phyloP scores from a whole-genome alignment of 139 green algal genomes.

The Zygnema circumcarinatum region DNA sequence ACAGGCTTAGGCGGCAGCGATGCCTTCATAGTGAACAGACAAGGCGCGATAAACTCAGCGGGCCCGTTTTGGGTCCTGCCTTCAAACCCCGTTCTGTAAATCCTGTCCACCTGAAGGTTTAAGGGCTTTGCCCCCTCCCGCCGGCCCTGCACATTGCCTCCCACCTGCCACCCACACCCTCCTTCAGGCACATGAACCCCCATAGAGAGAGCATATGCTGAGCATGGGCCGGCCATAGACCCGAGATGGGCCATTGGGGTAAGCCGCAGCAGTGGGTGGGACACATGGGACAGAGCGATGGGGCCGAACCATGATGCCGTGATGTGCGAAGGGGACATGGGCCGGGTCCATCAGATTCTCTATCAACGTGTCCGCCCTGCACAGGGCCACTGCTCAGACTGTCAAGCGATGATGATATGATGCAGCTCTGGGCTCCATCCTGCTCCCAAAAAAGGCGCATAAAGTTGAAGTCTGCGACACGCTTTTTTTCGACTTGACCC shows the following conservation, averaged over 20 bases:
- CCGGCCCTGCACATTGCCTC: slow-evolving; percentile 28
- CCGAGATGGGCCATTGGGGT: too few relatives aligned
- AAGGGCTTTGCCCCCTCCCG: slow-evolving; percentile 26
- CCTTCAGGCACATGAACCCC: too few relatives aligned
- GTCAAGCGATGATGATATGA: slow-evolving; percentile 8
- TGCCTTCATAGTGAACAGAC: slow-evolving; percentile 8
- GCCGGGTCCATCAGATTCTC: slow-evolving; percentile 68
- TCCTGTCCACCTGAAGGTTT: slow-evolving; percentile 17
- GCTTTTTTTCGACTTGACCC: neutral
- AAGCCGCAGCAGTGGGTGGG: too few relatives aligned
- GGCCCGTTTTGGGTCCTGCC: neutral
- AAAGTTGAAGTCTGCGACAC: neutral
- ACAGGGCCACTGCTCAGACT: neutral
- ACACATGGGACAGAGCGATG: too few relatives aligned
- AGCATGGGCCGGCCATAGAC: too few relatives aligned
- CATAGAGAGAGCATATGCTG: too few relatives aligned
- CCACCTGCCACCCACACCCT: neutral
- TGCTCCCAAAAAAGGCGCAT: neutral
- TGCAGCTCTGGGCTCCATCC: neutral
- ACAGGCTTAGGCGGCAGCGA: neutral
- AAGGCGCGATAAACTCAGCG: slow-evolving; percentile 14
- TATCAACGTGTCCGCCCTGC: slow-evolving; percentile 65
- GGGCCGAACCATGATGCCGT: slow-evolving; percentile 54
- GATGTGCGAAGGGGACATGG: slow-evolving; percentile 68
- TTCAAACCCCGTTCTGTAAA: neutral